Conservation (phyloP, 2,329 filamentous ascomycete genomes). For the Blumeria hordei region DNA sequence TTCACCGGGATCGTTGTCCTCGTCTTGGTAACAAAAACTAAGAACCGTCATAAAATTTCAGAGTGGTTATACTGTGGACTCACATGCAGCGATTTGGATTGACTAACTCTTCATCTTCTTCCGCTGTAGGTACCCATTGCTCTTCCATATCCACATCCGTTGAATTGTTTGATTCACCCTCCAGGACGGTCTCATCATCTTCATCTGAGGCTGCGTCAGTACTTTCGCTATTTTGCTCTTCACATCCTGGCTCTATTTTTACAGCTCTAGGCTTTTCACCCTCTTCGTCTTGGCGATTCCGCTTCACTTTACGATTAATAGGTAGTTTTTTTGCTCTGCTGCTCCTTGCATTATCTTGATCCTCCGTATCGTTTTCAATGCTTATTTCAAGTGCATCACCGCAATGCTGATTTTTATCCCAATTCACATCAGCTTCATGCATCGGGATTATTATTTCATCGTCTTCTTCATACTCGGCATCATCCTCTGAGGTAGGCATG, state of each 20-base stretch:
- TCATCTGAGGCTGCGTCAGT: constrained; percentile 12
- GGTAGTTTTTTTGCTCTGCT: constrained; percentile 10
- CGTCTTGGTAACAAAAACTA: constrained; percentile 63
- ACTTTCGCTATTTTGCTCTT: constrained; percentile 18
- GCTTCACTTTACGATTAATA: constrained; percentile 17
- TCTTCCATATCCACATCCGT: constrained; percentile 33
- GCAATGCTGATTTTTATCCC: constrained; percentile 15
- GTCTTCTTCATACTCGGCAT: constrained; percentile 16
- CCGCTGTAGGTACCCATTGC: constrained; percentile 27
- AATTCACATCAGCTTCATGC: constrained; percentile 12
- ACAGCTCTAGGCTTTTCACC: constrained; percentile 16
- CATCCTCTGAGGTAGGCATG: constrained; percentile 15
- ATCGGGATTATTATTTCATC: constrained; percentile 10
- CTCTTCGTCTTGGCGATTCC: constrained; percentile 20
- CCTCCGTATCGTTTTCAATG: constrained; percentile 6
- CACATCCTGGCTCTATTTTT: constrained; percentile 14
- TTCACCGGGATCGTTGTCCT: constrained; percentile 59
- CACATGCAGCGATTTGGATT: constrained; percentile 40
- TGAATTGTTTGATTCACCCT: constrained; percentile 30
- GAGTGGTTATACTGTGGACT: constrained; percentile 15
- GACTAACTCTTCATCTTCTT: constrained; percentile 24
- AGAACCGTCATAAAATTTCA: constrained; percentile 14
- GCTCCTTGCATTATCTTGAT: constrained; percentile 7
- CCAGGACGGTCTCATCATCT: constrained; percentile 16
- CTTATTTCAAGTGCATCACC: constrained; percentile 12